A percentile compares a stretch with the other conserved stretches of the same genome.
phyloP scores from a whole-genome alignment of 371 early-diverging fungal genomes.

The Mucor lusitanicus region DNA sequence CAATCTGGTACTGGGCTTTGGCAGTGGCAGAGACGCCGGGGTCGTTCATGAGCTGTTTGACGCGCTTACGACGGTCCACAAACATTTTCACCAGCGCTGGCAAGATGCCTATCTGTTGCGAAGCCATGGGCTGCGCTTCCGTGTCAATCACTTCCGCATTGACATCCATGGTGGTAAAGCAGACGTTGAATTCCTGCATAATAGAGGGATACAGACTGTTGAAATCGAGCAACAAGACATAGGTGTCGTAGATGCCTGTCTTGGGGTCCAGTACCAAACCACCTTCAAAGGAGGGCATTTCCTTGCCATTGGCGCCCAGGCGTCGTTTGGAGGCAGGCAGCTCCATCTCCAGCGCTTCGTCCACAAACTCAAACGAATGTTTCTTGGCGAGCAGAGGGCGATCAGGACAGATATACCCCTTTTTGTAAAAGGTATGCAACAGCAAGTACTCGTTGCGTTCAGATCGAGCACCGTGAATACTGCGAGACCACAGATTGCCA shows the following conservation, averaged over 20 bases:
- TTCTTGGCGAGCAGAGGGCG: slow-evolving; percentile 28
- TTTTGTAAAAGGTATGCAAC: slow-evolving; percentile 92
- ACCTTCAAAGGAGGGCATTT: slow-evolving; percentile 76
- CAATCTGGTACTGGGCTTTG: slow-evolving; percentile 68
- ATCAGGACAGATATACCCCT: slow-evolving; percentile 87
- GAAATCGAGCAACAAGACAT: slow-evolving; percentile 96
- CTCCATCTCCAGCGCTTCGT: slow-evolving; percentile 25
- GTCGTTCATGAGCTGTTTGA: slow-evolving; percentile 89
- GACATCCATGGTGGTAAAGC: slow-evolving; percentile 92
- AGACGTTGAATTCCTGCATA: slow-evolving; percentile 99
- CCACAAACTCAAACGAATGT: background rate
- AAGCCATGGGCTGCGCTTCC: slow-evolving; percentile 64
- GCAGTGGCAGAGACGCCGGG: background rate
- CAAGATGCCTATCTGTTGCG: slow-evolving; percentile 78
- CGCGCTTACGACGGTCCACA: slow-evolving; percentile 88
- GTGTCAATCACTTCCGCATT: slow-evolving; percentile 59
- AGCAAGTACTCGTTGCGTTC: slow-evolving; percentile 97
- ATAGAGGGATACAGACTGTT: slow-evolving; percentile 99
- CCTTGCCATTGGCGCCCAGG: background rate
- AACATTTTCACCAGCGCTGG: slow-evolving; percentile 90
- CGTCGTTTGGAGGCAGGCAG: slow-evolving; percentile 37
- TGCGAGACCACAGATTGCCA: slow-evolving; percentile 91
- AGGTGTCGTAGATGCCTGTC: slow-evolving; percentile 93
- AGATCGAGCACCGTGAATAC: slow-evolving; percentile 85
- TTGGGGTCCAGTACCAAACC: slow-evolving; percentile 99